Evolutionary conservation across 108 stramenopile genomes (phyloP), one percentile per base, ranked within the genome.

Genomic region (Fistulifera pelliculosa): DNA sequence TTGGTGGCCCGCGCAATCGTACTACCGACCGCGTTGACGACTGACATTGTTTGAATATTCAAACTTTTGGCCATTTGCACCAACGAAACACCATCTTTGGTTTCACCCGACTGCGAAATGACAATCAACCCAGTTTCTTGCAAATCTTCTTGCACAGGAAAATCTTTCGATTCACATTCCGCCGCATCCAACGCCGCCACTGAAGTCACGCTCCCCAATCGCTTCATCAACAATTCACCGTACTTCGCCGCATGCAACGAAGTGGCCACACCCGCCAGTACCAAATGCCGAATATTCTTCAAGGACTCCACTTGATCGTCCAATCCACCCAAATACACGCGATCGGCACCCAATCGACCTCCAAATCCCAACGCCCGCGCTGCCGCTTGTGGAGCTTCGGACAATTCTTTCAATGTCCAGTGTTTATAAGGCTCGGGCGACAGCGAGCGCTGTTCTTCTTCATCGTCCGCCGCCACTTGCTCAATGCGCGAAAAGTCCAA

Each of bases 1-100:
- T 97, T 96, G 1, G 97, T 96, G 14, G 77, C 91, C 17, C 95
- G 81, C 3, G 99, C 99, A 58, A 99, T 98, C 57, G 95, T 68
- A 50, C 89, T 93, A 7, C 99, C 97, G 7, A 99, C 97, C 19
- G 95, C 77, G 68, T 99, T 99, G 41, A 98, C 97, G 0, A 98
- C 92, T 54, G 81, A 87, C 66, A 99, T 47, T 19, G 79, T 74
- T 7, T 93, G 88, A 4, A 97, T 65, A 43, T 83, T 84, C 50
- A 73, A 71, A 23, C 88, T 85, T 79, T 90, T 77, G 25, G 94
- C 94, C 14, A 72, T 69, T 27, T 53, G 63, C 3, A 98, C 87
- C 23, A 94, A 91, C 41, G 93, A 87, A 13, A 82, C 78, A 6
- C 96, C 96, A 71, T 99, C 99, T 65, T 96, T 96, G 0, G 99